Percentiles rank a stretch among this genome's conserved stretches.
Conservation (phyloP, 805 yeast genomes). For the Zygotorulaspora danielsina region DNA sequence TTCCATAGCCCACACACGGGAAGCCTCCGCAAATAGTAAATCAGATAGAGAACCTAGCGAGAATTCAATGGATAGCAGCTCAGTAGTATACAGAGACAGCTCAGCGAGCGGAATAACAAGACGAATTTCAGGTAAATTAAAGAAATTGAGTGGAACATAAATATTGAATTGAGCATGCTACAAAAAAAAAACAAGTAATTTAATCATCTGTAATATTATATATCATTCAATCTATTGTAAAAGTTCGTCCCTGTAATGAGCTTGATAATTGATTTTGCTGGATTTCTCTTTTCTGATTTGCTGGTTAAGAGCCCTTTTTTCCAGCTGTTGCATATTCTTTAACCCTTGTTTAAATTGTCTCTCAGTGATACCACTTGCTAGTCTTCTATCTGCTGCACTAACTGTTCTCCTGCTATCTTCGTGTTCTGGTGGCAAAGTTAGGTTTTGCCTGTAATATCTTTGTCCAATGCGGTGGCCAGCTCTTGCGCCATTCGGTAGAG, state of each 20-base stretch:
- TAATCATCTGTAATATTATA: no score
- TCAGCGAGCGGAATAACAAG: constrained; percentile 12
- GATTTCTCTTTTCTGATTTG: constrained; percentile 46
- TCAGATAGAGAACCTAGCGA: constrained; percentile 5
- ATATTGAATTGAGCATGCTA: no score
- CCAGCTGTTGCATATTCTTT: constrained; percentile 42
- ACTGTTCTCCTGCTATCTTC: constrained; percentile 70
- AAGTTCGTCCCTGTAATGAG: constrained; percentile 75
- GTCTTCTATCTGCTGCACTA: constrained; percentile 67
- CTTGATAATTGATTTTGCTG: constrained; percentile 74
- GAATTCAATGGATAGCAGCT: constrained; percentile 11
- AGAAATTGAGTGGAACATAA: constrained; percentile 10
- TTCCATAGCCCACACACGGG: constrained; percentile 4
- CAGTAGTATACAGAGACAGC: constrained; percentile 16
- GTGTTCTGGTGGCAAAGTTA: constrained; percentile 38
- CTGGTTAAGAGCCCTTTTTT: constrained; percentile 43
- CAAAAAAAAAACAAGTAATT: no score
- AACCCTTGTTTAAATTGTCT: constrained; percentile 48
- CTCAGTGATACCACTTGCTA: constrained; percentile 58
- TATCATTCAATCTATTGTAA: constrained; percentile 33
- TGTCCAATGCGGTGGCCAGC: constrained; percentile 78
- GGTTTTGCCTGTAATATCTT: constrained; percentile 66
- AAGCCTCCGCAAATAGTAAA: constrained; percentile 7
- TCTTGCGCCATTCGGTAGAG: constrained; percentile 71
- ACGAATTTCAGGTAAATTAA: constrained; percentile 9